A percentile compares a stretch with the other conserved stretches of the same genome.
Conservation (phyloP, 177 flowering plant species). For the Vitis hybrid region DNA sequence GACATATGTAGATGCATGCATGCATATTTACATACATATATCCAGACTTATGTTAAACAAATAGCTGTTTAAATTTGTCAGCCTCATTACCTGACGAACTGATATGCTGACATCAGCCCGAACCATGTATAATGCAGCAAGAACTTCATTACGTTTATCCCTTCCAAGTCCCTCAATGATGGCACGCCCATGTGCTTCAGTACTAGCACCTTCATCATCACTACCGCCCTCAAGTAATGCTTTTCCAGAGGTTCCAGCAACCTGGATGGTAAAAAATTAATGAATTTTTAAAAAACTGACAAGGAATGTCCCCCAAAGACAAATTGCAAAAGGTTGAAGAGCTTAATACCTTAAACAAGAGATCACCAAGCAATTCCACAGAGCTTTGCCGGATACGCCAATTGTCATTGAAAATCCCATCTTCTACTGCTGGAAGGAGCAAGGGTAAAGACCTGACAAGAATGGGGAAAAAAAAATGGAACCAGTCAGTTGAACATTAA, state of each 20-base stretch:
- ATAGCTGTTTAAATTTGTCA: not conserved
- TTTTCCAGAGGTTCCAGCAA: conserved; percentile 99
- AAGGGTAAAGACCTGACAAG: conserved; percentile 82
- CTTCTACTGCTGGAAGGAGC: conserved; percentile 99
- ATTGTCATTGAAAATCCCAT: conserved; percentile 94
- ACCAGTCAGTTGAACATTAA: not conserved
- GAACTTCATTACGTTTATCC: conserved; percentile 95
- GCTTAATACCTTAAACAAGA: conserved; percentile 80
- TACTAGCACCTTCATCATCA: conserved; percentile 99
- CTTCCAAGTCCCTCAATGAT: conserved; percentile 93
- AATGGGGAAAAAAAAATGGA: conserved; percentile 9
- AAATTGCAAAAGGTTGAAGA: not conserved
- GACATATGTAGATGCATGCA: too few relatives aligned
- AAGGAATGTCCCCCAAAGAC: not conserved
- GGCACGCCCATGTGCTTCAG: conserved; percentile 99
- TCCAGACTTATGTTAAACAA: not conserved
- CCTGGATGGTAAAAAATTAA: conserved; percentile 38
- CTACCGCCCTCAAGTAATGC: conserved; percentile 99
- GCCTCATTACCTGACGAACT: conserved; percentile 81
- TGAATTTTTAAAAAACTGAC: too few relatives aligned
- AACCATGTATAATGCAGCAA: conserved; percentile 98
- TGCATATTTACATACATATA: too few relatives aligned
- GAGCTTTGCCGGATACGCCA: conserved; percentile 99
- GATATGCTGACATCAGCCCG: conserved; percentile 92
- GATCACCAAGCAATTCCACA: conserved; percentile 95